These are phyloP conservation scores for Colletotrichum sp. DNA, from an alignment of 2,329 filamentous ascomycete genomes.

Conservation along the genomic window DNA sequence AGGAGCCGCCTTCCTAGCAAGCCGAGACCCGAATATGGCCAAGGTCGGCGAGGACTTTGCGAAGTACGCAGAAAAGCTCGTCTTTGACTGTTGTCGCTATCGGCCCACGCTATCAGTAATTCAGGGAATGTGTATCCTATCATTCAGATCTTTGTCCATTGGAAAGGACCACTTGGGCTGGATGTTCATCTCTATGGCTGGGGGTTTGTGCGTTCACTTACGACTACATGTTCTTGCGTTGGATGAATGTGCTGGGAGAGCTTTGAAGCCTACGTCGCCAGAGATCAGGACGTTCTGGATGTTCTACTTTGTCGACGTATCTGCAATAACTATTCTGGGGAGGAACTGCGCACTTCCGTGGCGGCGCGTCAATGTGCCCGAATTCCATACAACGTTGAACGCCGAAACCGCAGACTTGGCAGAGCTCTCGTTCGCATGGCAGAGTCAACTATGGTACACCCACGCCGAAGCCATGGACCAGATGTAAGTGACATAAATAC, in stretches of 20 bases:
- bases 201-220: background rate
- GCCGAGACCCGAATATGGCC: background rate
- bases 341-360: background rate
- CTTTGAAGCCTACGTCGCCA: background rate
- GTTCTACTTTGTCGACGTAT: background rate
- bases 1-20: background rate
- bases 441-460: background rate
- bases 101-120: background rate
- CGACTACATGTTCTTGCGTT: background rate
- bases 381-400: background rate
- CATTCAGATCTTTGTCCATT: background rate
- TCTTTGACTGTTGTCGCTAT: background rate
- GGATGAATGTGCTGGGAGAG: background rate
- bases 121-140: background rate
- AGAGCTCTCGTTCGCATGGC: background rate
- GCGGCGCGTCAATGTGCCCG: background rate
- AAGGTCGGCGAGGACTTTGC: background rate
- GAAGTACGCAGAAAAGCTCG: background rate
- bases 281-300: background rate
- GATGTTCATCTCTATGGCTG: background rate
- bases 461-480: background rate
- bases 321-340: background rate
- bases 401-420: background rate
- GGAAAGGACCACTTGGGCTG: background rate
- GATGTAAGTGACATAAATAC: background rate